Evolutionary conservation across 345 rosid genomes (phyloP), one percentile per base, ranked within the genome.

Genomic region (Gossypium raimondii): DNA sequence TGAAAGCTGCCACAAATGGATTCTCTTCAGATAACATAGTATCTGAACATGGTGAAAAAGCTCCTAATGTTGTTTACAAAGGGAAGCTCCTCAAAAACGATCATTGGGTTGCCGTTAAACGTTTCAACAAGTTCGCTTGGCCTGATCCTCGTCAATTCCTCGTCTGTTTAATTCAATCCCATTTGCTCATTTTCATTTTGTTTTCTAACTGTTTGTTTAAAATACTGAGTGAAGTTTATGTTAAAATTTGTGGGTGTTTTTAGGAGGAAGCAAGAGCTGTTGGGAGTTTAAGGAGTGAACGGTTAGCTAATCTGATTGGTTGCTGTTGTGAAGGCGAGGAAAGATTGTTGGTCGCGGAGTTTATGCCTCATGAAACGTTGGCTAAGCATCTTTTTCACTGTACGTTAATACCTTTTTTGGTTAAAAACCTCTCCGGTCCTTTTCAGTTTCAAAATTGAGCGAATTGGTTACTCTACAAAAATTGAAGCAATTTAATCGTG

Each of bases 361-460:
- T 94, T 73, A 91, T 92, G 98, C 92, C 98, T 38, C 81, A 89
- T 44, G 97, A 94, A 74, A 94, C 98, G 1, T 93, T 94, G 70
- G 93, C 98, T 7, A 94, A 89, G 82, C 98, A 92, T 87, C 95
- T 94, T 56, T 94, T 95, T 60, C 99, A 95, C 78, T 95, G 99
- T 91, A 77, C 83, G 91, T 45, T 13, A 18, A 24, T 57, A 57
- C 13, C 29, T 3, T 48, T 34, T 34, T 34, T 34, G 41, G 41
- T 34, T 34, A 34, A 34, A 34, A 34, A 34, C 41, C 41, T 34
- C 41, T 34, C 7, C 41, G 1, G 41, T 34, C 41, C 7, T 4
- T 34, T 6, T 34, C 7, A 34, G 1, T 34, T 34, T 5, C 41
- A 5, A 34, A 34, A 34, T 34, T 34, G 41, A 5, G 41, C 7